Conservation (phyloP, 768 basidiomycete species). For the Lentinula edodes region DNA sequence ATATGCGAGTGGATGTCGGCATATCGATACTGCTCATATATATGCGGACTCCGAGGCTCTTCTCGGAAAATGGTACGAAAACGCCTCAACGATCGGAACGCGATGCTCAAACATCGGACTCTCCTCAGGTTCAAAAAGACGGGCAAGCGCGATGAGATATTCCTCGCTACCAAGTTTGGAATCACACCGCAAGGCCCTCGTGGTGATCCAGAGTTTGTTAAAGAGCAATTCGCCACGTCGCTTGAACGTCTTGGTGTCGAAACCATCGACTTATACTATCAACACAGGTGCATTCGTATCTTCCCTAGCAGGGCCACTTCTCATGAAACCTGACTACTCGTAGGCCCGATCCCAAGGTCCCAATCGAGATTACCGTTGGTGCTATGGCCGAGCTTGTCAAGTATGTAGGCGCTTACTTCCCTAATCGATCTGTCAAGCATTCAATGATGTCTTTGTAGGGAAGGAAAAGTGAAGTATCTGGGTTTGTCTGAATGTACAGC, state of each 20-base stretch:
- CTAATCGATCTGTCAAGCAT: neutral
- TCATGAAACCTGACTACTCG: conserved; percentile 9
- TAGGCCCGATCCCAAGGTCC: conserved; percentile 20
- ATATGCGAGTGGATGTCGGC: conserved; percentile 13
- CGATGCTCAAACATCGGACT: neutral
- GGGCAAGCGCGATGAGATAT: conserved; percentile 47
- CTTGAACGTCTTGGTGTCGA: conserved; percentile 28
- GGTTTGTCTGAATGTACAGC: conserved; percentile 47
- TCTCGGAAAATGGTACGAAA: conserved; percentile 35
- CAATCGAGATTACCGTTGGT: conserved; percentile 28
- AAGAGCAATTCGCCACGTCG: conserved; percentile 25
- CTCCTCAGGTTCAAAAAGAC: conserved; percentile 40
- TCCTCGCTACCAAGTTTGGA: conserved; percentile 54
- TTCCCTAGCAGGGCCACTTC: neutral
- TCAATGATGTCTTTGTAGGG: conserved; percentile 13
- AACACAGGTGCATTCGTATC: conserved; percentile 22
- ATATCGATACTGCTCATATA: conserved; percentile 45
- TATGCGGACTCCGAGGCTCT: conserved; percentile 40
- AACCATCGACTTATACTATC: conserved; percentile 33
- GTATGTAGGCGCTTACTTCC: conserved; percentile 15
- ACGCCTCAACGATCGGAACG: neutral
- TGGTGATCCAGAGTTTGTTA: conserved; percentile 21
- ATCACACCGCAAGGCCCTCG: conserved; percentile 7
- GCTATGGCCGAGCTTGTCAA: conserved; percentile 31
- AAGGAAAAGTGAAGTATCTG: conserved; percentile 42